A percentile compares a stretch with the other conserved stretches of the same genome.
Conservation (phyloP, 306 rosid species). For the Fagus sylvatica region DNA sequence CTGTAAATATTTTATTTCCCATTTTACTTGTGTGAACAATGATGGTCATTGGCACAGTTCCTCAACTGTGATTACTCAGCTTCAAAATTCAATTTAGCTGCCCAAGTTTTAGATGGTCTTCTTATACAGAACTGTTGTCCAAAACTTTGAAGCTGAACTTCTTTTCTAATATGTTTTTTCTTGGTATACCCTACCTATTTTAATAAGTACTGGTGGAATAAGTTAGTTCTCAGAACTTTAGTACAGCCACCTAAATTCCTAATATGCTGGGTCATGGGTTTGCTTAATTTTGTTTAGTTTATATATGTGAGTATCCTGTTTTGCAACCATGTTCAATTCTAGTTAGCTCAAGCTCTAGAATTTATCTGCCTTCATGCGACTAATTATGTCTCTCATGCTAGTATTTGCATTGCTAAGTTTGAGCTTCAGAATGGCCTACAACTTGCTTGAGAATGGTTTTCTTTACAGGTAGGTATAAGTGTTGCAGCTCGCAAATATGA, state of each 20-base stretch:
- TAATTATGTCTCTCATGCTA: neutral
- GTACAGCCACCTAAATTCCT: neutral
- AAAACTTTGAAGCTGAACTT: neutral
- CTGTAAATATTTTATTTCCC: neutral
- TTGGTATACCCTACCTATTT: neutral
- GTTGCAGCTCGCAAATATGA: constrained; percentile 87
- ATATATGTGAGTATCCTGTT: neutral
- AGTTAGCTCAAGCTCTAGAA: neutral
- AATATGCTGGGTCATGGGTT: neutral
- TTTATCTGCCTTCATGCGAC: neutral
- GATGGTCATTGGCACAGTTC: neutral
- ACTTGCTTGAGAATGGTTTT: constrained; percentile 20
- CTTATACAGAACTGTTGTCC: neutral
- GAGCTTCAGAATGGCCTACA: constrained; percentile 2
- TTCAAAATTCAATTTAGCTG: neutral
- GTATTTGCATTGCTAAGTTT: neutral
- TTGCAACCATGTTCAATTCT: neutral
- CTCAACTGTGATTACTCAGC: neutral
- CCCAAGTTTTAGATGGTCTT: neutral
- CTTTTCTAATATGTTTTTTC: neutral
- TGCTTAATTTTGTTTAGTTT: neutral
- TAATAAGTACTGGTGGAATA: neutral
- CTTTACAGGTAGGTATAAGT: constrained; percentile 74
- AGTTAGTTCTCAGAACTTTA: neutral
- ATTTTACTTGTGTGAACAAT: neutral